Base-by-base conservation (phyloP, 768 basidiomycete genomes). In the Boletus insuetus region DNA sequence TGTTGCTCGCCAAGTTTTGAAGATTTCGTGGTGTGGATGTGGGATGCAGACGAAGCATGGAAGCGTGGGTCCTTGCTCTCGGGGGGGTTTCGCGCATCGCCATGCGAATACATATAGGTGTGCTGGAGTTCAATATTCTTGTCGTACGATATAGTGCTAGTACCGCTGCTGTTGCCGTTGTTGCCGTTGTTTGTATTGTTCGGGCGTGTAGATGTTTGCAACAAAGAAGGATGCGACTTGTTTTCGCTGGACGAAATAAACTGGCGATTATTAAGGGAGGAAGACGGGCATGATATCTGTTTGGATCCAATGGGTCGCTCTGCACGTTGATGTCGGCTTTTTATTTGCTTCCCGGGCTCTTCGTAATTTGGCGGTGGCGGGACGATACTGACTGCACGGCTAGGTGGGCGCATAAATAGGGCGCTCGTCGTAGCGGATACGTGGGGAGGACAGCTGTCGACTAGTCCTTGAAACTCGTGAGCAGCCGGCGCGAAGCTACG, bases 321-420 rank as follows among this genome's bases (percentile, higher is more conserved):
- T 35, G 34, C n/a, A 39, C 48, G 55, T 41, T 55, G 54, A 24
- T 58, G 48, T 32, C 49, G 37, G 13, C 39, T 55, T 46, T 54
- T 69, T 42, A 44, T 7, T 51, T 56, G 51, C 43, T 54, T 65
- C 16, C 49, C 60, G 4, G 54, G 26, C 8, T 63, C 63, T 42
- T 65, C 56, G 31, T 61, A 59, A 32, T 54, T 54, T 13, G 65
- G 60, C 12, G 68, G 66, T 6, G 68, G 66, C 13, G 69, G 59
- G 19, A 70, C 63, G 37, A 72, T 72, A 19, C 51, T 68, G 57
- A 72, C 57, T 13, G 70, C 69, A 50, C 69, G 70, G 31, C 56
- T 70, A 22, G 58, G 62, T 16, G 66, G 69, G 48, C 62, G 69
- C 41, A 55, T 39, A 46, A 68, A 43, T 13, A 26, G 40, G 12